Conservation (phyloP, 2,329 filamentous ascomycete species). For the Sarocladium oryzae region DNA sequence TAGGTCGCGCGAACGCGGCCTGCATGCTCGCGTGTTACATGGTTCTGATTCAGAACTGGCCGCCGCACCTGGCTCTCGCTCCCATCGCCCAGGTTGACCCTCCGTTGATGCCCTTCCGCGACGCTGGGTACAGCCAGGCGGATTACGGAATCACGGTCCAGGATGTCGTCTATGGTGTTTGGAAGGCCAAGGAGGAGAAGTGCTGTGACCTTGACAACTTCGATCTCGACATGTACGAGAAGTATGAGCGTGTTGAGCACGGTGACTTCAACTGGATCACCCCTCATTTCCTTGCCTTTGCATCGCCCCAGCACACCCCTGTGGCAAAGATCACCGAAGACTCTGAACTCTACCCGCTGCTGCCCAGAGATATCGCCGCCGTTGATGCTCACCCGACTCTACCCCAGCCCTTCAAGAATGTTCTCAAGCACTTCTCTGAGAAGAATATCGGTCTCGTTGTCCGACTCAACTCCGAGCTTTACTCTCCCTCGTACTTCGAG, state of each 20-base stretch:
- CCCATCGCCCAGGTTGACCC: conserved; percentile 96
- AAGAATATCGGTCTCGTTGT: conserved; percentile 90
- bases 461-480: conserved; percentile 88
- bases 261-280: conserved; percentile 99
- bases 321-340: conserved; percentile 64
- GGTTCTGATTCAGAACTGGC: conserved; percentile 97
- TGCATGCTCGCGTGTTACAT: conserved; percentile 97
- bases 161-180: conserved; percentile 96
- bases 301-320: conserved; percentile 81
- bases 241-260: conserved; percentile 91
- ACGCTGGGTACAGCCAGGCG: conserved; percentile 96
- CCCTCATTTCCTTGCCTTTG: conserved; percentile 90
- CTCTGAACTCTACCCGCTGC: conserved; percentile 64
- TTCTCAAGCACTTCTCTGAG: conserved; percentile 80
- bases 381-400: conserved; percentile 65
- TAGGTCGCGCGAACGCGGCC: conserved; percentile 85
- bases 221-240: conserved; percentile 94
- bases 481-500: conserved; percentile 95
- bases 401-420: conserved; percentile 89
- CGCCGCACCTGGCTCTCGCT: conserved; percentile 87
- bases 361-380: conserved; percentile 71
- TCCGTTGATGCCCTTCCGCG: conserved; percentile 96
- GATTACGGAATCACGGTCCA: conserved; percentile 95
- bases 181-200: conserved; percentile 96
- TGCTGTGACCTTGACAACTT: conserved; percentile 91